phyloP scores from a whole-genome alignment of 2,329 filamentous ascomycete genomes.

The Coniella vitis region DNA sequence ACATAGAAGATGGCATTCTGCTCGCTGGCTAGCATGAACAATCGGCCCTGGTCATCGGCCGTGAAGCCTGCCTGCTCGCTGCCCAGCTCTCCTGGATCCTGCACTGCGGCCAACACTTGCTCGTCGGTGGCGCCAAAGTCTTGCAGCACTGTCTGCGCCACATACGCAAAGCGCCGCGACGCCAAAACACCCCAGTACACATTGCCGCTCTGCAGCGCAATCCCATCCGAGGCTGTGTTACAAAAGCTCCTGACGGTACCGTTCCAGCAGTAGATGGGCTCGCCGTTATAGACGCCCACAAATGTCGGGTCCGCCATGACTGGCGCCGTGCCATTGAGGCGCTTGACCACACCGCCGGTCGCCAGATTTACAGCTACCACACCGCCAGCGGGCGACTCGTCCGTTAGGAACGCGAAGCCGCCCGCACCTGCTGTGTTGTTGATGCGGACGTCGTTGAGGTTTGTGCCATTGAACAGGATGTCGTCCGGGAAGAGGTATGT shows the following conservation, averaged over 20 bases:
- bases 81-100: constrained; percentile 31
- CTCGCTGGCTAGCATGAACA: constrained; percentile 34
- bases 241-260: constrained; percentile 26
- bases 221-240: constrained; percentile 28
- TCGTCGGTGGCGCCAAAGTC: constrained; percentile 26
- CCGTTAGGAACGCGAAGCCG: constrained; percentile 35
- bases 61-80: constrained; percentile 35
- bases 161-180: constrained; percentile 33
- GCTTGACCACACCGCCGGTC: constrained; percentile 26
- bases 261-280: constrained; percentile 29
- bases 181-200: constrained; percentile 36
- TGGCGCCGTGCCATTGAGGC: constrained; percentile 31
- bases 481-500: constrained; percentile 32
- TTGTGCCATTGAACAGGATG: constrained; percentile 28
- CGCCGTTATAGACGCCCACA: constrained; percentile 30
- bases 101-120: constrained; percentile 29
- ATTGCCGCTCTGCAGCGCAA: constrained; percentile 33
- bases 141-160: constrained; percentile 28
- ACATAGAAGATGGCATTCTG: constrained; percentile 38
- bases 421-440: constrained; percentile 33
- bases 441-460: constrained; percentile 35
- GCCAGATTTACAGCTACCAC: constrained; percentile 32
- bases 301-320: constrained; percentile 31
- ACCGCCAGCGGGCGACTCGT: constrained; percentile 30
- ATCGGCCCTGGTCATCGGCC: constrained; percentile 32